Evolutionary conservation across 495 filamentous ascomycete genomes (phyloP).

Genomic region (Paragyromitra xinjiangensis): DNA sequence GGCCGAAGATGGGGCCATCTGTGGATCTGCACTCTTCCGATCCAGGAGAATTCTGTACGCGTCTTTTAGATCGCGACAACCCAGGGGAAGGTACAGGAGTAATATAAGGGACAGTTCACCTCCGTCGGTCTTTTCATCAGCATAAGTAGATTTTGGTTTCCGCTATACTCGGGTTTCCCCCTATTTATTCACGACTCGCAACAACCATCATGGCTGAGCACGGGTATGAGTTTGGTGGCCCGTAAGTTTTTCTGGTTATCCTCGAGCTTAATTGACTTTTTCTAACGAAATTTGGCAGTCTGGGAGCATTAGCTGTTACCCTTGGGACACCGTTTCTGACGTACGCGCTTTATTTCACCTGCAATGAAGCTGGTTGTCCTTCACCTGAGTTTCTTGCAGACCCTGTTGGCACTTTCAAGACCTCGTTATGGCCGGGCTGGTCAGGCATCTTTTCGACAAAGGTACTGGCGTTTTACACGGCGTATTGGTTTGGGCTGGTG

Average conservation of each 20-base stretch:
- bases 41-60: background rate
- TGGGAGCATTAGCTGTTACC: slow-evolving; percentile 76
- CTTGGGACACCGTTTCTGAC: slow-evolving; percentile 78
- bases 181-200: background rate
- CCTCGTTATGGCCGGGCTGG: slow-evolving; percentile 69
- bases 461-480: slow-evolving; percentile 71
- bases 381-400: slow-evolving; percentile 83
- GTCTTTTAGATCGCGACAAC: background rate
- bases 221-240: slow-evolving; percentile 84
- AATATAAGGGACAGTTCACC: slow-evolving; percentile 12
- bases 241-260: slow-evolving; percentile 68
- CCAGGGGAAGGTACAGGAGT: background rate
- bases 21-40: slow-evolving; percentile 15
- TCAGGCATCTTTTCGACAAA: slow-evolving; percentile 64
- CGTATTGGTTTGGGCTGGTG: slow-evolving; percentile 81
- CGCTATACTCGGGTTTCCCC: background rate
- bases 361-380: slow-evolving; percentile 95
- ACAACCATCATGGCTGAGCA: slow-evolving; percentile 77
- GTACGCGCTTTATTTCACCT: slow-evolving; percentile 81
- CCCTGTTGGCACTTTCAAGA: slow-evolving; percentile 69
- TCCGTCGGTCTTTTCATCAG: background rate
- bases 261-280: slow-evolving; percentile 29
- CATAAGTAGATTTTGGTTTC: background rate
- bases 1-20: slow-evolving; percentile 25
- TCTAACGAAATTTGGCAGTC: slow-evolving; percentile 63